Evolutionary conservation across 2,329 filamentous ascomycete genomes (phyloP), one percentile per base, ranked within the genome.

Genomic region (Knufia petricola): DNA sequence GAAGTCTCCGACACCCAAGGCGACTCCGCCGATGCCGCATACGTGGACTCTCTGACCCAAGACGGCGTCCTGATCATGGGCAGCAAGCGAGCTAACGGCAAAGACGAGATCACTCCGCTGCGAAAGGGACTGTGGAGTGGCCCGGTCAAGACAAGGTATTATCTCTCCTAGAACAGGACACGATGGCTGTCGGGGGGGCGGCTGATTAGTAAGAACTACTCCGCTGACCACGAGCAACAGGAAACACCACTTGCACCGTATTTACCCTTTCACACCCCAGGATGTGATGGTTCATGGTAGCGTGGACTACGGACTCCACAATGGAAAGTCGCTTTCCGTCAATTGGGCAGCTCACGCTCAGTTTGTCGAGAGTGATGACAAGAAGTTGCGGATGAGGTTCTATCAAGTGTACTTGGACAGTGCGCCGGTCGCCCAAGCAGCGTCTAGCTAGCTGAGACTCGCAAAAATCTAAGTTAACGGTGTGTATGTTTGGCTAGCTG

Each of bases 251-350:
- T 31, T 59, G 8, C 31, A 48, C 0, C 71, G 74, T 61, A 66
- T 78, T 30, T 77, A 73, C 56, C 67, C 73, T 0, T 76, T 74
- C 58, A 71, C 72, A 6, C 60, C 67, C 1, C 61, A 72, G 24
- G 72, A 78, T 53, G 66, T 75, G 15, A 78, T 79, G 75, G 55
- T 78, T 3, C 70, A 71, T 54, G 75, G 75, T 1, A 72, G 61
- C 2, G 76, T 78, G 10, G 67, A 68, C 36, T 78, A 77, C 60
- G 67, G 58, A 12, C 57, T 78, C 47, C 76, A 75, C 57, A 71
- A 72, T 57, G 76, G 74, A 13, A 66, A 66, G 23, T 63, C 66
- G 44, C 62, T 63, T 2, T 58, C 58, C 1, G 60, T 76, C 3
- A 73, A 77, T 9, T 81, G 77, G 77, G 72, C 73, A 15, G 77